A percentile compares a stretch with the other conserved stretches of the same genome.
Conservation (phyloP, 305 asterid species). For the Nicotiana rustica region DNA sequence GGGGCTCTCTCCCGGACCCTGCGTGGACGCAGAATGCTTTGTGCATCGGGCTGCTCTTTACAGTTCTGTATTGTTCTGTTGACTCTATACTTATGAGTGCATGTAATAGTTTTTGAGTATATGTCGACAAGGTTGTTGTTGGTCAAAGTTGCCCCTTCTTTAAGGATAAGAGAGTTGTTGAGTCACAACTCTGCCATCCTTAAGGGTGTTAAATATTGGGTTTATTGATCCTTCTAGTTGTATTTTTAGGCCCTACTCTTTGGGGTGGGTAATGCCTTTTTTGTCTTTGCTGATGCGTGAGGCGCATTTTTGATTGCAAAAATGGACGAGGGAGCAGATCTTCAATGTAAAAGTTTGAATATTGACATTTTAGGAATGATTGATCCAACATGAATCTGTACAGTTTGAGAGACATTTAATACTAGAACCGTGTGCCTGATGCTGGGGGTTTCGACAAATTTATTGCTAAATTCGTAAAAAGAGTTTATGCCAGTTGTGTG, state of each 20-base stretch:
- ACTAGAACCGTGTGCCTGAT: neutral
- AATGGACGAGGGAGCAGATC: neutral
- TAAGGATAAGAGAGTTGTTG: neutral
- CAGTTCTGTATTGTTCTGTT: neutral
- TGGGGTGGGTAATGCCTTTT: neutral
- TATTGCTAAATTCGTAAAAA: neutral
- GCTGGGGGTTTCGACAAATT: neutral
- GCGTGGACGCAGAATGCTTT: no score
- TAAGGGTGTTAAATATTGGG: neutral
- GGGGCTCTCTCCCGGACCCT: no score
- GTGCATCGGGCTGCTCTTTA: no score
- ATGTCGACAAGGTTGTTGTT: neutral
- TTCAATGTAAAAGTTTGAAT: slow-evolving; percentile 16
- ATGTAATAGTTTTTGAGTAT: neutral
- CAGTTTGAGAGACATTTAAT: neutral
- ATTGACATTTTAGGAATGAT: neutral
- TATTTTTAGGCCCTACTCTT: neutral
- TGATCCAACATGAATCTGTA: slow-evolving; percentile 6
- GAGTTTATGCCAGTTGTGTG: slow-evolving; percentile 19
- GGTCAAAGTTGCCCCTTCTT: neutral
- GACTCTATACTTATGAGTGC: neutral
- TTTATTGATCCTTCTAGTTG: neutral
- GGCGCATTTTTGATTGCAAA: neutral
- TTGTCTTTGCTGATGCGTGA: slow-evolving; percentile 13
- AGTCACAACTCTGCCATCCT: neutral